phyloP scores from a whole-genome alignment of 2,329 filamentous ascomycete genomes.

The Graphium sp. region DNA sequence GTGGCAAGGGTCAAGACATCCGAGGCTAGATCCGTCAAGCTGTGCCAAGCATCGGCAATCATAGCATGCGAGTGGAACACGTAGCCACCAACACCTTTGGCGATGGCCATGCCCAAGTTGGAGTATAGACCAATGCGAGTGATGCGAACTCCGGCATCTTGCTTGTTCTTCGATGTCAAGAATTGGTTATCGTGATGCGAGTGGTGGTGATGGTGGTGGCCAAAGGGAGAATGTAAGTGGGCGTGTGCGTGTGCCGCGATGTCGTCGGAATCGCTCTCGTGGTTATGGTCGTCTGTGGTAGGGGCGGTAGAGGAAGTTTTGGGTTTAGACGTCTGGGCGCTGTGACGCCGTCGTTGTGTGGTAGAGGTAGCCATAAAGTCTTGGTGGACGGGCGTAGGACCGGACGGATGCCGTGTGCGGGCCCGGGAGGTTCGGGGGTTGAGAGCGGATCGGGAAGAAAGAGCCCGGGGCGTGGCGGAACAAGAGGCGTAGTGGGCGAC shows the following conservation, averaged over 20 bases:
- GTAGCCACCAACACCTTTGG: slow-evolving; percentile 84
- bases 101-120: slow-evolving; percentile 87
- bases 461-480: too few relatives aligned
- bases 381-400: too few relatives aligned
- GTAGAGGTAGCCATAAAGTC: too few relatives aligned
- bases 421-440: too few relatives aligned
- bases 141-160: slow-evolving; percentile 46
- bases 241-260: slow-evolving; percentile 29
- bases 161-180: slow-evolving; percentile 74
- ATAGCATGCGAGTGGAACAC: slow-evolving; percentile 89
- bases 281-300: slow-evolving; percentile 9
- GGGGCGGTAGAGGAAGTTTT: slow-evolving; percentile 19
- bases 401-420: too few relatives aligned
- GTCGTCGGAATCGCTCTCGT: too few relatives aligned
- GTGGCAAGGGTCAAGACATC: slow-evolving; percentile 89
- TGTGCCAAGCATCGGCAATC: slow-evolving; percentile 88
- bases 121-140: slow-evolving; percentile 47
- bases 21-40: slow-evolving; percentile 84
- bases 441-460: too few relatives aligned
- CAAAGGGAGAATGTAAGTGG: slow-evolving; percentile 24
- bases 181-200: slow-evolving; percentile 89
- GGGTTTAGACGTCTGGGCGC: too few relatives aligned
- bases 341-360: too few relatives aligned
- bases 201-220: slow-evolving; percentile 49
- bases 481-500: too few relatives aligned